Evolutionary conservation across 768 basidiomycete species (phyloP).

Genomic region (Cubamyces sp.): DNA sequence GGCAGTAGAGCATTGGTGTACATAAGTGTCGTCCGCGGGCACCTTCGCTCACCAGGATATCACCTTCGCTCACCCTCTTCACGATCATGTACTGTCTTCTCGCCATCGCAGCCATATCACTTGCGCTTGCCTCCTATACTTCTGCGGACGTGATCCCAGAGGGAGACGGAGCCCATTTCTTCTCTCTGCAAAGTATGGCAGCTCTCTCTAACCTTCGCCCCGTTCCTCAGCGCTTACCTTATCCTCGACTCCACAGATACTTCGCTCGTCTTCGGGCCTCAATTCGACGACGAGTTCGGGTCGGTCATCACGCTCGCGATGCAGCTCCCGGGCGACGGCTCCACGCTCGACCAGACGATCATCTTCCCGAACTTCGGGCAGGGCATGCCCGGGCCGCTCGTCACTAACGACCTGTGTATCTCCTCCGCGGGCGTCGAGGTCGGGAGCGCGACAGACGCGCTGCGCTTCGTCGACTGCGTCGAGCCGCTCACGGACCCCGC

Average conservation of each 20-base stretch:
- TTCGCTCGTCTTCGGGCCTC: conserved; percentile 1
- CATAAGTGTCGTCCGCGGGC: no score
- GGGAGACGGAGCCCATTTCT: conserved; percentile 3
- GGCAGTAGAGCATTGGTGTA: no score
- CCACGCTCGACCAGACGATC: not conserved
- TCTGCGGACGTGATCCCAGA: not conserved
- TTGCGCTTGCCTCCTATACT: not conserved
- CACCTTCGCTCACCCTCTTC: not conserved
- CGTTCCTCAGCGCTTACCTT: no score
- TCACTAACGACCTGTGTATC: not conserved
- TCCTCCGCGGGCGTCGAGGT: conserved; percentile 3
- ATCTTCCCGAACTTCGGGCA: conserved; percentile 5
- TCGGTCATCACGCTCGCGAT: not conserved
- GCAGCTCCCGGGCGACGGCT: not conserved
- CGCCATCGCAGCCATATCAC: not conserved
- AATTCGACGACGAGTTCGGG: not conserved
- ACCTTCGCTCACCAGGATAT: not conserved
- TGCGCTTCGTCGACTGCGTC: conserved; percentile 2
- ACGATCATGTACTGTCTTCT: not conserved
- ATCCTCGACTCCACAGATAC: not conserved
- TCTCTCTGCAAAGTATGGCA: not conserved
- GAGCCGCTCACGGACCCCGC: not conserved
- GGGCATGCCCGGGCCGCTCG: not conserved
- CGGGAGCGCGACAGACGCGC: conserved; percentile 1
- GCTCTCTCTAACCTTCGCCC: not conserved